A percentile compares a stretch with the other conserved stretches of the same genome.
These are phyloP conservation scores for Eurotiales sp. DNA, from an alignment of 2,329 filamentous ascomycete genomes.

Conservation along the genomic window DNA sequence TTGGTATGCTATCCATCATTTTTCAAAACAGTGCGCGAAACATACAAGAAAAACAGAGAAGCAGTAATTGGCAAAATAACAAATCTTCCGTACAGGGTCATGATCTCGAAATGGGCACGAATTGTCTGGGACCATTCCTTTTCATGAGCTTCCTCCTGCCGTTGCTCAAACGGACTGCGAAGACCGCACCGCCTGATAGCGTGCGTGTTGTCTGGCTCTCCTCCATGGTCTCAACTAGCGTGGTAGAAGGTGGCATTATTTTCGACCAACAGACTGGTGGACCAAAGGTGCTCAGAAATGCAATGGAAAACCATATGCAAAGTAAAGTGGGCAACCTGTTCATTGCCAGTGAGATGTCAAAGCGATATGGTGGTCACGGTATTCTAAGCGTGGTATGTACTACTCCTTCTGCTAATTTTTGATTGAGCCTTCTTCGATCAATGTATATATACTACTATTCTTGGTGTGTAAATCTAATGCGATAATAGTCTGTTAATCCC, in stretches of 20 bases:
- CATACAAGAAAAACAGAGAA: no score
- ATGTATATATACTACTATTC: no score
- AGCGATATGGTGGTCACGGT: constrained; percentile 13
- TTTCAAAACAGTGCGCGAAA: no score
- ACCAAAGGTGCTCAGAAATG: constrained; percentile 15
- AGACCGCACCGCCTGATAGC: constrained; percentile 19
- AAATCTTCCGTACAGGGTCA: constrained; percentile 24
- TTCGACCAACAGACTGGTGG: constrained; percentile 17
- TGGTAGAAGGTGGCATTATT: constrained; percentile 19
- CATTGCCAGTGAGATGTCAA: constrained; percentile 17
- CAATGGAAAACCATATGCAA: constrained; percentile 17
- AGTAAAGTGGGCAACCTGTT: constrained; percentile 24
- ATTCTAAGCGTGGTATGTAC: constrained; percentile 19
- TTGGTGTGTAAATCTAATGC: neutral
- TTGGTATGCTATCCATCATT: no score
- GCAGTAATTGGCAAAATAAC: no score
- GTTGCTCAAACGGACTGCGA: constrained; percentile 29
- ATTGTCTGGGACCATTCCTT: constrained; percentile 35
- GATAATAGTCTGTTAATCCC: neutral
- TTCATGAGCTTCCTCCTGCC: constrained; percentile 38
- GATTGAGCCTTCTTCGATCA: neutral
- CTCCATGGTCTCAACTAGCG: constrained; percentile 23
- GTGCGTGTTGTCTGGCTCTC: constrained; percentile 35
- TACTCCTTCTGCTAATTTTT: neutral
- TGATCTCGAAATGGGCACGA: constrained; percentile 37